A percentile compares a stretch with the other conserved stretches of the same genome.
These are phyloP conservation scores for Bipolaris bicolor DNA, from an alignment of 2,329 filamentous ascomycete species.

Conservation along the genomic window DNA sequence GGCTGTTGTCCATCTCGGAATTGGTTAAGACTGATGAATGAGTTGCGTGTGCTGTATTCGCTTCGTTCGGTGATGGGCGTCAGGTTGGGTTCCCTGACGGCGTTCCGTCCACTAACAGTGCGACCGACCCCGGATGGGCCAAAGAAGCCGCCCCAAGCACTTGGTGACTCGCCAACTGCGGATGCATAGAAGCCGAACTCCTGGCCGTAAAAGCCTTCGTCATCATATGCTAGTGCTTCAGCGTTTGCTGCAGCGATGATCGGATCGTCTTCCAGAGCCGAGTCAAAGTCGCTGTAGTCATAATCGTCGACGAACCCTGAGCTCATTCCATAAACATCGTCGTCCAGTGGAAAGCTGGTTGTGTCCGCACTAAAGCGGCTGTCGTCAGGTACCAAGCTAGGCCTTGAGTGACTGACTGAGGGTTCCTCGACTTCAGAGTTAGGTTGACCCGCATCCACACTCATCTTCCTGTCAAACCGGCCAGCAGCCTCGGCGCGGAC, in stretches of 20 bases:
- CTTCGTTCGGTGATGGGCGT: slow-evolving; percentile 96
- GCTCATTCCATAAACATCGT: slow-evolving; percentile 42
- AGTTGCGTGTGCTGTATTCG: slow-evolving; percentile 95
- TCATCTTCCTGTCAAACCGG: slow-evolving; percentile 70
- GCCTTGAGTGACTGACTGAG: slow-evolving; percentile 42
- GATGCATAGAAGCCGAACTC: slow-evolving; percentile 94
- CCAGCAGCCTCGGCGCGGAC: slow-evolving; percentile 77
- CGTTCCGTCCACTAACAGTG: slow-evolving; percentile 69
- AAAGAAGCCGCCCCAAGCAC: slow-evolving; percentile 87
- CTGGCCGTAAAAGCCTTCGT: slow-evolving; percentile 91
- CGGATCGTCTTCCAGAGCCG: slow-evolving; percentile 69
- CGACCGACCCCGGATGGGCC: slow-evolving; percentile 72
- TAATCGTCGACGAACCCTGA: slow-evolving; percentile 52
- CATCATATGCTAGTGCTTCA: slow-evolving; percentile 88
- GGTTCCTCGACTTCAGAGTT: slow-evolving; percentile 43
- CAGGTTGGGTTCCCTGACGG: slow-evolving; percentile 80
- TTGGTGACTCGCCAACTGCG: slow-evolving; percentile 61
- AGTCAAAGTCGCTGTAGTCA: slow-evolving; percentile 64
- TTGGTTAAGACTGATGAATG: slow-evolving; percentile 74
- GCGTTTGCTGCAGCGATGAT: slow-evolving; percentile 97
- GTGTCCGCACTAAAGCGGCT: slow-evolving; percentile 57
- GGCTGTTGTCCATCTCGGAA: slow-evolving; percentile 56
- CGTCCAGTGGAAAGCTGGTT: slow-evolving; percentile 46
- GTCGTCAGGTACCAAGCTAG: slow-evolving; percentile 58
- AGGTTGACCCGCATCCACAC: slow-evolving; percentile 46